Evolutionary conservation across 1,284 basidiomycete species (phyloP).

Genomic region (Pseudozyma sp.): DNA sequence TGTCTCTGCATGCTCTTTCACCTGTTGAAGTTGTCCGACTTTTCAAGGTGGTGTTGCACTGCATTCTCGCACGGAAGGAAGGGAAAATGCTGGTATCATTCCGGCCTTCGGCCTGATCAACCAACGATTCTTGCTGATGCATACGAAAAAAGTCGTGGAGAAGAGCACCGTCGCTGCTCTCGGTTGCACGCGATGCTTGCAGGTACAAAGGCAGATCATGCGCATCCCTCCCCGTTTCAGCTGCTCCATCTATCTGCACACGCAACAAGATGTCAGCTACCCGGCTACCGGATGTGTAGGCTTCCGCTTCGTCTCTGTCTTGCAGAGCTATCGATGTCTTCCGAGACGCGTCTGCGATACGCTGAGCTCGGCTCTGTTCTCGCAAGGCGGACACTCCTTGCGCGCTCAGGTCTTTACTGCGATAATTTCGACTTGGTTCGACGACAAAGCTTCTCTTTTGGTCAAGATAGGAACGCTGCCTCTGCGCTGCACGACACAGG

Average conservation of each 20-base stretch:
- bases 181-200: conserved; percentile 5
- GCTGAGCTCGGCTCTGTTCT: no score
- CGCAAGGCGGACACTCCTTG: neutral
- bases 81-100: neutral
- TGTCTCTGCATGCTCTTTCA: neutral
- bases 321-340: conserved; percentile 4
- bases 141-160: neutral
- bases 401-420: neutral
- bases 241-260: conserved; percentile 36
- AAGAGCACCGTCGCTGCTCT: neutral
- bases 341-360: neutral
- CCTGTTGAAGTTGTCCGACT: neutral
- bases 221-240: conserved; percentile 28
- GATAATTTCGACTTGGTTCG: conserved; percentile 1
- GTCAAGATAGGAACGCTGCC: conserved; percentile 18
- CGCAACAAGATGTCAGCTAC: conserved; percentile 20
- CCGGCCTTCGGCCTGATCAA: neutral
- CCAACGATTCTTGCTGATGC: conserved; percentile 2
- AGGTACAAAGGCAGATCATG: neutral
- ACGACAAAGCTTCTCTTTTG: conserved; percentile 33
- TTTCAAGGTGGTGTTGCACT: neutral
- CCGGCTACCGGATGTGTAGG: conserved; percentile 28
- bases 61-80: neutral
- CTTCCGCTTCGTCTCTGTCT: neutral
- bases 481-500: neutral